phyloP scores from a whole-genome alignment of 2,329 filamentous ascomycete genomes.

The Verruconis gallopava region DNA sequence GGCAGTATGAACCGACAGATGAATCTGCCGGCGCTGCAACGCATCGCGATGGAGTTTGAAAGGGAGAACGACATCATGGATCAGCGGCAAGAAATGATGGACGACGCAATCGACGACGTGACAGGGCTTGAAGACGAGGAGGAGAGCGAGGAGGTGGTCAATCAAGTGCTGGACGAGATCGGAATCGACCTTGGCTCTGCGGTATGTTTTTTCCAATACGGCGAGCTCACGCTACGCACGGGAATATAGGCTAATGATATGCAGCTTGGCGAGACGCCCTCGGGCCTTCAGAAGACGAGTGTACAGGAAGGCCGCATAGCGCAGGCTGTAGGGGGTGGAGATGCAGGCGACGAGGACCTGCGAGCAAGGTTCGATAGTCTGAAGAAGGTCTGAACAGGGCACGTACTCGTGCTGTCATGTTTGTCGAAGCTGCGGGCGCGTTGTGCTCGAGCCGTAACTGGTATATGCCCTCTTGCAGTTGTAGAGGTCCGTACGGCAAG shows the following conservation, averaged over 20 bases:
- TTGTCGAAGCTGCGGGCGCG: too few relatives aligned
- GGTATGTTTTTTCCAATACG: conserved; percentile 47
- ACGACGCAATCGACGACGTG: conserved; percentile 94
- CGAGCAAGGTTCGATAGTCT: conserved; percentile 88
- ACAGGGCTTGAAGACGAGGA: conserved; percentile 86
- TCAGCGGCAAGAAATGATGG: conserved; percentile 98
- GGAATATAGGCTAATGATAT: conserved; percentile 10
- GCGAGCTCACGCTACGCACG: not conserved
- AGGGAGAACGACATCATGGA: conserved; percentile 99
- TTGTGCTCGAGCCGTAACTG: too few relatives aligned
- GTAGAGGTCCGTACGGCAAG: too few relatives aligned
- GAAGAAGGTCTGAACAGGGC: too few relatives aligned
- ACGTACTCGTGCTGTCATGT: too few relatives aligned
- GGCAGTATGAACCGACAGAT: conserved; percentile 97
- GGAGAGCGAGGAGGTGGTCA: conserved; percentile 92
- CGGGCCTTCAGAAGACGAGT: conserved; percentile 61
- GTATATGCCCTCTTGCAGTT: too few relatives aligned
- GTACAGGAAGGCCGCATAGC: conserved; percentile 68
- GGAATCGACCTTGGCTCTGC: conserved; percentile 83
- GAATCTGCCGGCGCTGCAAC: conserved; percentile 89
- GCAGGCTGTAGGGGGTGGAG: conserved; percentile 67
- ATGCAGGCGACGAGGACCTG: conserved; percentile 52
- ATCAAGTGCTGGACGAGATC: conserved; percentile 93
- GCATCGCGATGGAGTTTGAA: conserved; percentile 98
- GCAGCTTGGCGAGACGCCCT: conserved; percentile 84